Conservation (phyloP, 345 rosid genomes). For the sweet orange (Citrus sinensis) region DVS_A1.0 CM039166.1:11750001-11750500, state of each 20-base stretch:
- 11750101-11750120: slow-evolving; percentile 15
- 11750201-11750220: not conserved
- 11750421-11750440: not conserved
- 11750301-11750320: not conserved
- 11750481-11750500: slow-evolving; percentile 45
- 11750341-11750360: slow-evolving; percentile 19
- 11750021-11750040: slow-evolving; percentile 8
- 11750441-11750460: not conserved
- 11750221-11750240: not conserved
- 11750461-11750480: slow-evolving; percentile 3
- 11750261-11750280: not conserved
- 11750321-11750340: slow-evolving; percentile 2
- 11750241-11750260: not conserved
- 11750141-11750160: not conserved
- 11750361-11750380: slow-evolving; percentile 12
- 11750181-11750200: not conserved
- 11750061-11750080: slow-evolving; percentile 20
- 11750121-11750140: slow-evolving; percentile 34
- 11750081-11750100: slow-evolving; percentile 12
- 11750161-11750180: not conserved
- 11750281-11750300: not conserved
- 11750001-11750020: slow-evolving; percentile 37
- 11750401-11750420: not conserved
- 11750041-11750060: not conserved
- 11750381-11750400: slow-evolving; percentile 19